Evolutionary conservation across 352 stramenopile species (phyloP).

Genomic region (Phytophthora brassicae): DNA sequence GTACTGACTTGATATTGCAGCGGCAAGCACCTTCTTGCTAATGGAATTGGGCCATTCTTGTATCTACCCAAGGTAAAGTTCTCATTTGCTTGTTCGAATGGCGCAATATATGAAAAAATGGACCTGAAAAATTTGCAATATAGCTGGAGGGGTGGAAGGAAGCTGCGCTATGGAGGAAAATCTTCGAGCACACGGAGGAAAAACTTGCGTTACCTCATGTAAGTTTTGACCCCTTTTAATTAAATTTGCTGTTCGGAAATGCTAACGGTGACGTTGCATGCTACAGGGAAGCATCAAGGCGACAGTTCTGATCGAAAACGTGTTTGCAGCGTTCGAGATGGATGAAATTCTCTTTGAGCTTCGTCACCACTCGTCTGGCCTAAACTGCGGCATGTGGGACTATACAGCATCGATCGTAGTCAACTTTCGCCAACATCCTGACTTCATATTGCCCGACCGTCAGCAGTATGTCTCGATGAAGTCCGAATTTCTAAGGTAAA

Average conservation of each 20-base stretch:
- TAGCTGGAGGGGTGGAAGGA: conserved; percentile 92
- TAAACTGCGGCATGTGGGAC: conserved; percentile 98
- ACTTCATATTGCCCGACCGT: conserved; percentile 92
- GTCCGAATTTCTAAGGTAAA: conserved; percentile 58
- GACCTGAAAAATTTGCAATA: background rate
- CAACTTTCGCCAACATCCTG: conserved; percentile 80
- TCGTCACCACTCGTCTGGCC: conserved; percentile 91
- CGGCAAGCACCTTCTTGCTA: conserved; percentile 70
- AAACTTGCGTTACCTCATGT: conserved; percentile 84
- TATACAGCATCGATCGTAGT: conserved; percentile 97
- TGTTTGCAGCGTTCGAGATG: conserved; percentile 97
- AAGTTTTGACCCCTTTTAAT: conserved; percentile 18
- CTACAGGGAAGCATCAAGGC: conserved; percentile 76
- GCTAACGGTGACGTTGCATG: background rate
- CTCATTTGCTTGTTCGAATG: too few relatives aligned
- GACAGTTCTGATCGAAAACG: conserved; percentile 96
- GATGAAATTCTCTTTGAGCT: conserved; percentile 96
- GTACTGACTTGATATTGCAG: conserved; percentile 19
- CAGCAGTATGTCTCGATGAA: conserved; percentile 77
- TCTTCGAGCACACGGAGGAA: conserved; percentile 91
- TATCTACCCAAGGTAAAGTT: conserved; percentile 90
- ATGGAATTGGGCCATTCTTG: conserved; percentile 89
- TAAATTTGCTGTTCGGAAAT: background rate
- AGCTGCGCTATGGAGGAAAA: conserved; percentile 94
- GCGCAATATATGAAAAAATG: background rate